phyloP scores from a whole-genome alignment of 2,329 filamentous ascomycete species.

The Pseudofabraea citricarpa region DNA sequence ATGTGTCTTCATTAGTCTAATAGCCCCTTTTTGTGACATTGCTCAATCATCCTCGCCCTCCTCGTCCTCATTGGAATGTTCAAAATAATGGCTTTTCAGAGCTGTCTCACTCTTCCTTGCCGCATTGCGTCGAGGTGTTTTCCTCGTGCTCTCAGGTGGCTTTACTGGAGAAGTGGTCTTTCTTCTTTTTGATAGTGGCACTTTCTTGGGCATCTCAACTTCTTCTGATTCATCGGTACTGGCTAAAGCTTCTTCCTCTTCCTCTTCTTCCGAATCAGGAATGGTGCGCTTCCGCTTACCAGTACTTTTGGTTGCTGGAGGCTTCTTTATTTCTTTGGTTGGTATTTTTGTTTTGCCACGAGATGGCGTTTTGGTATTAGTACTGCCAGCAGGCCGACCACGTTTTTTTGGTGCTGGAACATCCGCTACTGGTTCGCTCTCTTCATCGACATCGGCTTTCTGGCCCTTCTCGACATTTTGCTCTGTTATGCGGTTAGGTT shows the following conservation, averaged over 20 bases:
- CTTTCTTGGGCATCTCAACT: conserved; percentile 4
- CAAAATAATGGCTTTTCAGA: conserved; percentile 25
- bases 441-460: conserved; percentile 12
- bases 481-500: conserved; percentile 4
- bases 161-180: conserved; percentile 5
- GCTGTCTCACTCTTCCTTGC: conserved; percentile 21
- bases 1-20: no score
- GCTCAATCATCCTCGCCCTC: conserved; percentile 8
- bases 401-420: neutral
- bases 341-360: conserved; percentile 1
- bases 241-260: conserved; percentile 6
- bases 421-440: conserved; percentile 1
- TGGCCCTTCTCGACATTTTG: conserved; percentile 4
- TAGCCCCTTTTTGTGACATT: no score
- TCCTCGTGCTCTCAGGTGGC: conserved; percentile 8
- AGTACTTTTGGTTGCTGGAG: neutral
- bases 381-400: neutral
- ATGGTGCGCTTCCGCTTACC: conserved; percentile 1
- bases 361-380: conserved; percentile 7
- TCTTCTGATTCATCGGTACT: neutral
- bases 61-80: conserved; percentile 18
- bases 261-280: conserved; percentile 7
- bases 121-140: conserved; percentile 20
- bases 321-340: neutral
- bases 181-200: conserved; percentile 2